Evolutionary conservation across 768 basidiomycete genomes (phyloP).

Genomic region (Glaciozyma antarctica): DNA sequence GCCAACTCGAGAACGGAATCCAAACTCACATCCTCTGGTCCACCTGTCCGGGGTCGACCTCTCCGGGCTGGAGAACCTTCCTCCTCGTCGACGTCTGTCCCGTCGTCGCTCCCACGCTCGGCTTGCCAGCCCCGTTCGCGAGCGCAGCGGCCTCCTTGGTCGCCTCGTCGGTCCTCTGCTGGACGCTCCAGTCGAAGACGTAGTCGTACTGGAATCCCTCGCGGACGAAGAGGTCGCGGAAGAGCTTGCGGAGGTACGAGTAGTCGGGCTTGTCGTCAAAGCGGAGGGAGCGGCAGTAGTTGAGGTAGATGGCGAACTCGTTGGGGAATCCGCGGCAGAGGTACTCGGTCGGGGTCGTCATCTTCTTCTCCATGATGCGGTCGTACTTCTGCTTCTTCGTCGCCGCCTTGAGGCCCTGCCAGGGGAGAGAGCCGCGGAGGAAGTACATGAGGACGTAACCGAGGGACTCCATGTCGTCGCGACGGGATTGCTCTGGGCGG

Average conservation of each 20-base stretch:
- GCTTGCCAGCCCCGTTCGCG: not conserved
- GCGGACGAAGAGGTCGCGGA: conserved; percentile 54
- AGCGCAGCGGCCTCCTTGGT: conserved; percentile 1
- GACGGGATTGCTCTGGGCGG: conserved; percentile 81
- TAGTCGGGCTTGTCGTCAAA: conserved; percentile 99
- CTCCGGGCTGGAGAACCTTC: conserved; percentile 23
- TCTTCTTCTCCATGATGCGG: conserved; percentile 99
- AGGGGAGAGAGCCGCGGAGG: conserved; percentile 92
- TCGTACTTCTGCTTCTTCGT: conserved; percentile 99
- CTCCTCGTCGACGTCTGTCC: conserved; percentile 10
- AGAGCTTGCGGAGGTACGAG: conserved; percentile 97
- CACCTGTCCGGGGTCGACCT: conserved; percentile 19
- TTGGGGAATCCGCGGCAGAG: conserved; percentile 99
- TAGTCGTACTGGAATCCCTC: conserved; percentile 97
- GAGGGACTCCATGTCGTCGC: conserved; percentile 95
- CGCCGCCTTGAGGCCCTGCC: conserved; percentile 99
- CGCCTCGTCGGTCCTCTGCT: conserved; percentile 41
- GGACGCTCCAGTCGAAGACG: conserved; percentile 94
- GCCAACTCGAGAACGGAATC: not conserved
- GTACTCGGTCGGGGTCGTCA: conserved; percentile 91
- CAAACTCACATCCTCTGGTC: conserved; percentile 26
- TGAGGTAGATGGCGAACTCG: conserved; percentile 98
- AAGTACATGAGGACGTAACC: conserved; percentile 99
- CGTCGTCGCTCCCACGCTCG: conserved; percentile 1
- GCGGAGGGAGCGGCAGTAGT: conserved; percentile 90